Conservation (phyloP, 257 asterid genomes). For the Nicotiana tabacum region DNA sequence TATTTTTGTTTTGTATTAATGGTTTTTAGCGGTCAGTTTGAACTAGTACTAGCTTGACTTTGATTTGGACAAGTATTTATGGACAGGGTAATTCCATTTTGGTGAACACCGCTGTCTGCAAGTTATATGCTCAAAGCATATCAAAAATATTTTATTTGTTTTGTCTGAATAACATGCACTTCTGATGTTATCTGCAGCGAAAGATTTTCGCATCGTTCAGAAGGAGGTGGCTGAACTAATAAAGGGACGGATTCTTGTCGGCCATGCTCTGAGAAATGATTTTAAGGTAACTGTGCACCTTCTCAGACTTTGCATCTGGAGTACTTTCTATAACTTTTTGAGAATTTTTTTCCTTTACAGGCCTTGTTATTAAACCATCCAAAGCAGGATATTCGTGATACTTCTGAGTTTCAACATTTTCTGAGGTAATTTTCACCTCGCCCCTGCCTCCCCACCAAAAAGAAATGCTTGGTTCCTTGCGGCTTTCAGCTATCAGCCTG, state of each 20-base stretch:
- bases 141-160: not conserved
- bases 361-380: conserved; percentile 87
- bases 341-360: conserved; percentile 31
- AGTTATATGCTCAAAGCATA: not conserved
- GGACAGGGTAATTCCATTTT: not conserved
- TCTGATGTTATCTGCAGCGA: conserved; percentile 53
- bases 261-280: conserved; percentile 95
- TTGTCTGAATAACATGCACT: not conserved
- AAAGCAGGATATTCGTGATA: conserved; percentile 85
- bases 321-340: not conserved
- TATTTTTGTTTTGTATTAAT: not conserved
- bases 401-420: conserved; percentile 70
- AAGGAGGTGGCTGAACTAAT: conserved; percentile 76
- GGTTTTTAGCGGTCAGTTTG: not conserved
- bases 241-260: conserved; percentile 73
- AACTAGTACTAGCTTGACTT: not conserved
- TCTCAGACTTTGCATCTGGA: not conserved
- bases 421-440: conserved; percentile 39
- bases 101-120: not conserved
- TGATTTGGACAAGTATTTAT: not conserved
- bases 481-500: conserved; percentile 8
- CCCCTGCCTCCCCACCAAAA: not conserved
- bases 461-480: not conserved
- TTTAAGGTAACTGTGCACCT: conserved; percentile 48
- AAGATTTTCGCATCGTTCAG: conserved; percentile 69